Evolutionary conservation across 2,329 filamentous ascomycete species (phyloP).

Genomic region (Colletotrichum sansevieriae): DNA sequence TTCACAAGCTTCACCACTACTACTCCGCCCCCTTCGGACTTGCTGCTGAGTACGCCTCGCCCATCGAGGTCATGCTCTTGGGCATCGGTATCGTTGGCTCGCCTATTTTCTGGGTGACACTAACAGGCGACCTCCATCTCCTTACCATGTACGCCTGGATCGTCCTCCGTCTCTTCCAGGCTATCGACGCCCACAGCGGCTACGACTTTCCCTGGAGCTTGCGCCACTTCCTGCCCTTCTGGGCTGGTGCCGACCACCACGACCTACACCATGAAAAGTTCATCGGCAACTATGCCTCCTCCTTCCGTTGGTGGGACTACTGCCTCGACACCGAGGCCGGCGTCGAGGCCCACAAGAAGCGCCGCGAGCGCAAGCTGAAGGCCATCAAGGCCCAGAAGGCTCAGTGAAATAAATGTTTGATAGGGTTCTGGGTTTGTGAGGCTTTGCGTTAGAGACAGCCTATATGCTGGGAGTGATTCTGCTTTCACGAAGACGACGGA

Average conservation of each 20-base stretch:
- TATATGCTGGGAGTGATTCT: not conserved
- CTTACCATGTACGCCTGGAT: slow-evolving; percentile 99
- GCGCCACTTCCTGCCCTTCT: slow-evolving; percentile 96
- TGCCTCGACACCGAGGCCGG: slow-evolving; percentile 93
- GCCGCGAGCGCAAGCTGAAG: slow-evolving; percentile 82
- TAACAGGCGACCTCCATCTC: slow-evolving; percentile 92
- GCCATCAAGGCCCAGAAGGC: slow-evolving; percentile 76
- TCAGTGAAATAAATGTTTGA: slow-evolving; percentile 62
- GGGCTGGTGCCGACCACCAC: slow-evolving; percentile 97
- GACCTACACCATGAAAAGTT: slow-evolving; percentile 98
- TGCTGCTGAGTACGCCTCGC: slow-evolving; percentile 96
- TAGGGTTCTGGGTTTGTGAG: not conserved
- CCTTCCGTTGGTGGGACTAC: slow-evolving; percentile 99
- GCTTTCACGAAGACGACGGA: not conserved
- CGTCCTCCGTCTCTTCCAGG: slow-evolving; percentile 91
- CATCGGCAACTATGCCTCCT: slow-evolving; percentile 97
- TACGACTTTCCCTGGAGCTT: slow-evolving; percentile 99
- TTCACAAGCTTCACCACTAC: slow-evolving; percentile 99
- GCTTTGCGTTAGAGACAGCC: not conserved
- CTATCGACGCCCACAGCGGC: slow-evolving; percentile 96
- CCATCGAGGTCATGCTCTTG: slow-evolving; percentile 95
- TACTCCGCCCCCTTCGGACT: slow-evolving; percentile 98
- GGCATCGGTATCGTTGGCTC: slow-evolving; percentile 87
- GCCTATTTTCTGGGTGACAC: slow-evolving; percentile 84
- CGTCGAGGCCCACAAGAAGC: slow-evolving; percentile 85